phyloP scores from a whole-genome alignment of 1,284 basidiomycete genomes.

The Cryptococcus hybrid region DNA sequence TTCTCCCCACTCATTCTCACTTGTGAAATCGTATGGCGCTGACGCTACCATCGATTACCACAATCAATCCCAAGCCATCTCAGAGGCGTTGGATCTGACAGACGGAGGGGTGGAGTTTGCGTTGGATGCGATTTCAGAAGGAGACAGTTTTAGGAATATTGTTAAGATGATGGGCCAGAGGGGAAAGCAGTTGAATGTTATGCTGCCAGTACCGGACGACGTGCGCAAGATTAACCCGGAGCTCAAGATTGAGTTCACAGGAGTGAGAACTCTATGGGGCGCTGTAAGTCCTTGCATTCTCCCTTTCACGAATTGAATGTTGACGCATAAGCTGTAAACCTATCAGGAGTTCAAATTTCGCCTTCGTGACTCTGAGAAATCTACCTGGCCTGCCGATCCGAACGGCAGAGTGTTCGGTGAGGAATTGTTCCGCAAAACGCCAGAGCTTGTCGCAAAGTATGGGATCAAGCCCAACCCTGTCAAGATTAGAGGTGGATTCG shows the following conservation, averaged over 20 bases:
- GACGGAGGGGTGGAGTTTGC: slow-evolving; percentile 14
- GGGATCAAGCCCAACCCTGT: slow-evolving; percentile 33
- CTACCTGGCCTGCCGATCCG: slow-evolving; percentile 18
- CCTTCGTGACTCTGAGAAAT: slow-evolving; percentile 15
- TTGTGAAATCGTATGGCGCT: slow-evolving; percentile 52
- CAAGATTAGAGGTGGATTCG: slow-evolving; percentile 25
- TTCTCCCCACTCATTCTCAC: slow-evolving; percentile 50
- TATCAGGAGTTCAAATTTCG: slow-evolving; percentile 32
- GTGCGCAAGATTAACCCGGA: slow-evolving; percentile 15
- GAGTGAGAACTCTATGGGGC: slow-evolving; percentile 38
- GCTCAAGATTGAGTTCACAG: slow-evolving; percentile 26
- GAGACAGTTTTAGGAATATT: slow-evolving; percentile 23
- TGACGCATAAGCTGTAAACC: background rate
- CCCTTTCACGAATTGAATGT: background rate
- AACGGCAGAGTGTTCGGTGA: slow-evolving; percentile 24
- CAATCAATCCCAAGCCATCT: slow-evolving; percentile 19
- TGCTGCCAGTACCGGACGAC: slow-evolving; percentile 22
- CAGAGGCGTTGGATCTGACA: slow-evolving; percentile 30
- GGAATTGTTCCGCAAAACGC: slow-evolving; percentile 20
- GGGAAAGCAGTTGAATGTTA: slow-evolving; percentile 27
- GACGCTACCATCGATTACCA: slow-evolving; percentile 41
- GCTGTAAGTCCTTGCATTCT: slow-evolving; percentile 12
- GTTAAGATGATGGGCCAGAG: slow-evolving; percentile 18
- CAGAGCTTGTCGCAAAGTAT: slow-evolving; percentile 21
- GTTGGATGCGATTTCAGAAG: slow-evolving; percentile 38